Percentiles rank a stretch among this genome's conserved stretches.
Evolutionary conservation across 2,329 filamentous ascomycete genomes (phyloP).

Genomic region (Nothopassalora personata): DNA sequence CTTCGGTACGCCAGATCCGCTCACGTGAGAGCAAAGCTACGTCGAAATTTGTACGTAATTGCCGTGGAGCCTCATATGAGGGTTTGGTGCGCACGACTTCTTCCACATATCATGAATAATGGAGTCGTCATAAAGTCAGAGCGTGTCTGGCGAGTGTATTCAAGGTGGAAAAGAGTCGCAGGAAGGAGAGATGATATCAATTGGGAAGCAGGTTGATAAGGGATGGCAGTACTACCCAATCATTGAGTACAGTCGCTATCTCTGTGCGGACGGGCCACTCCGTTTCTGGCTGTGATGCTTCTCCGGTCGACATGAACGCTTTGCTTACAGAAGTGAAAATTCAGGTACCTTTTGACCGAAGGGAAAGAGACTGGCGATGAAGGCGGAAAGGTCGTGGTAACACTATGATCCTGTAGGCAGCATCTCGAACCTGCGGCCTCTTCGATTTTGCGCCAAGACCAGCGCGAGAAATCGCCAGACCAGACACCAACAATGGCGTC

Average conservation of each 20-base stretch:
- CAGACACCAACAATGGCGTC: conserved; percentile 2
- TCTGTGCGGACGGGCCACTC: neutral
- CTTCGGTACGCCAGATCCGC: conserved; percentile 51
- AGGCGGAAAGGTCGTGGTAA: neutral
- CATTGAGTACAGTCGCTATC: neutral
- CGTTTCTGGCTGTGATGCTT: neutral
- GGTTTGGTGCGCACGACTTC: neutral
- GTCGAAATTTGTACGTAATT: conserved; percentile 1
- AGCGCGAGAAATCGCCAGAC: neutral
- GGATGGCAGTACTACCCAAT: neutral
- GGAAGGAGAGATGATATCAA: neutral
- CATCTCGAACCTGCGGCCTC: neutral
- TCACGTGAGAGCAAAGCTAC: neutral
- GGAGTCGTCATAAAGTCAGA: neutral
- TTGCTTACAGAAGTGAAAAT: neutral
- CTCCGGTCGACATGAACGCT: neutral
- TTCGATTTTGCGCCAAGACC: neutral
- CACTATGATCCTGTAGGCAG: too few relatives aligned
- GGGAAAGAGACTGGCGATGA: too few relatives aligned
- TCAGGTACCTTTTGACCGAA: too few relatives aligned
- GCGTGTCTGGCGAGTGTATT: neutral
- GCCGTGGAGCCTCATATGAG: neutral
- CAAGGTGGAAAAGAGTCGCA: neutral
- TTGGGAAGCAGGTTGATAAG: neutral
- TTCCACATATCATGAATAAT: neutral